phyloP scores from a whole-genome alignment of 331 rosid genomes.

The Stylosanthes scabra region DNA sequence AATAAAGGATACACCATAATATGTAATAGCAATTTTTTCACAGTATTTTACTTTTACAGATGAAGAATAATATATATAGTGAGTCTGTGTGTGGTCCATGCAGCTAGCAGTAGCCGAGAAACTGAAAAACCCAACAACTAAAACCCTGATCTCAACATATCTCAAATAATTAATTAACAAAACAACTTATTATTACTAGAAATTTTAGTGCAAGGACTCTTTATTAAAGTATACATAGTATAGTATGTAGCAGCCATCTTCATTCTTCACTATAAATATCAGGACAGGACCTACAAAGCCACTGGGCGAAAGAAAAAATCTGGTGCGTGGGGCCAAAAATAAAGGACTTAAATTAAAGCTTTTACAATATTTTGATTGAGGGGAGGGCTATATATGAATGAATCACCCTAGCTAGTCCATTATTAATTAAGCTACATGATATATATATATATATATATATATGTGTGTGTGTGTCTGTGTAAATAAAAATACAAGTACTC shows the following conservation, averaged over 20 bases:
- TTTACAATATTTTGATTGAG: slow-evolving; percentile 50
- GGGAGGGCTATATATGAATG: background rate
- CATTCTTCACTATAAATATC: slow-evolving; percentile 5
- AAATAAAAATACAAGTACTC: slow-evolving; percentile 25
- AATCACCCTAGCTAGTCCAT: slow-evolving; percentile 36
- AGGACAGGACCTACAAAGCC: slow-evolving; percentile 39
- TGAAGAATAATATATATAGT: background rate
- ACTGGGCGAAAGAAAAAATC: slow-evolving; percentile 10
- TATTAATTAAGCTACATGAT: slow-evolving; percentile 36
- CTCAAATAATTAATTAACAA: background rate
- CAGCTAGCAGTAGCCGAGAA: slow-evolving; percentile 5
- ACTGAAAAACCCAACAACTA: slow-evolving; percentile 38
- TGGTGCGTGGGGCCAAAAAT: slow-evolving; percentile 54
- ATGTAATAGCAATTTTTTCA: background rate
- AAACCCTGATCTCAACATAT: slow-evolving; percentile 43
- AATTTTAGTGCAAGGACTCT: slow-evolving; percentile 2
- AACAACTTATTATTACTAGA: background rate
- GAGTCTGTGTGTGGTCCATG: slow-evolving; percentile 47
- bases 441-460: too few relatives aligned
- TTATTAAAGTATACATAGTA: slow-evolving; percentile 10
- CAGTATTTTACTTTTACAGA: slow-evolving; percentile 10
- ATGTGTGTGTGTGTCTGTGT: slow-evolving; percentile 35
- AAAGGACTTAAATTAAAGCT: slow-evolving; percentile 28
- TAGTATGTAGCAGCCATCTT: slow-evolving; percentile 19
- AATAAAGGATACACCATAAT: background rate